phyloP scores from a whole-genome alignment of 139 green algal species.

The Chlorella sp. region DNA sequence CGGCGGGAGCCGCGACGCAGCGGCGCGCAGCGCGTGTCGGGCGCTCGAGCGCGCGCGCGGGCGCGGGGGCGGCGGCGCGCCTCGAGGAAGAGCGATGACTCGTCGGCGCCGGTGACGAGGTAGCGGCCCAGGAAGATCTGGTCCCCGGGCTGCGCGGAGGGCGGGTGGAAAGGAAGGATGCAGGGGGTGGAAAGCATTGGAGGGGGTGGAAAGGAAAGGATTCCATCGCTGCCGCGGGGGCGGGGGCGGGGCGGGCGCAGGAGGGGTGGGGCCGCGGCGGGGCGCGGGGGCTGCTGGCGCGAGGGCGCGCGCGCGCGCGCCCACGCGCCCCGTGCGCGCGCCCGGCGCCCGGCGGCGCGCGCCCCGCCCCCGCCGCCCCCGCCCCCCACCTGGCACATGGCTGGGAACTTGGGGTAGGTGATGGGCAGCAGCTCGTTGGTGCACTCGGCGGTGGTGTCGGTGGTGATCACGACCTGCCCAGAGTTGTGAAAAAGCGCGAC shows the following conservation, averaged over 20 bases:
- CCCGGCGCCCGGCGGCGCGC: no score
- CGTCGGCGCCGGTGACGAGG: slow-evolving; percentile 86
- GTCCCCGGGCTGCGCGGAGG: slow-evolving; percentile 57
- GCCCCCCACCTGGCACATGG: slow-evolving; percentile 47
- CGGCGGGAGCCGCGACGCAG: neutral
- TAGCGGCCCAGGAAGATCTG: slow-evolving; percentile 91
- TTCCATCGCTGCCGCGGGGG: neutral
- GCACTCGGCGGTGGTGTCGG: slow-evolving; percentile 47
- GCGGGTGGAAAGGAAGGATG: neutral
- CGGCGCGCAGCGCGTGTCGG: neutral
- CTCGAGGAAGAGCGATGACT: slow-evolving; percentile 78
- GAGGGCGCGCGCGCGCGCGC: no score
- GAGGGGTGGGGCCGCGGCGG: neutral
- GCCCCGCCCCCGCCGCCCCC: no score
- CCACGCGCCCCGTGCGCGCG: no score
- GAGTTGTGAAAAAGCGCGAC: neutral
- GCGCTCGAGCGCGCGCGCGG: neutral
- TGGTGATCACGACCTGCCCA: slow-evolving; percentile 58
- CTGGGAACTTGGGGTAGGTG: slow-evolving; percentile 77
- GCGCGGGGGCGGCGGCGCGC: slow-evolving; percentile 50
- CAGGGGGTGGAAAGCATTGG: neutral
- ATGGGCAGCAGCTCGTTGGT: slow-evolving; percentile 68
- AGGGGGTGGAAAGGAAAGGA: neutral
- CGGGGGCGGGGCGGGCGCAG: neutral
- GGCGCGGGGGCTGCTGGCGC: neutral